Evolutionary conservation across 2,329 filamentous ascomycete species (phyloP), one percentile per base, ranked within the genome.

Genomic region (Scedosporium apiospermum): DNA sequence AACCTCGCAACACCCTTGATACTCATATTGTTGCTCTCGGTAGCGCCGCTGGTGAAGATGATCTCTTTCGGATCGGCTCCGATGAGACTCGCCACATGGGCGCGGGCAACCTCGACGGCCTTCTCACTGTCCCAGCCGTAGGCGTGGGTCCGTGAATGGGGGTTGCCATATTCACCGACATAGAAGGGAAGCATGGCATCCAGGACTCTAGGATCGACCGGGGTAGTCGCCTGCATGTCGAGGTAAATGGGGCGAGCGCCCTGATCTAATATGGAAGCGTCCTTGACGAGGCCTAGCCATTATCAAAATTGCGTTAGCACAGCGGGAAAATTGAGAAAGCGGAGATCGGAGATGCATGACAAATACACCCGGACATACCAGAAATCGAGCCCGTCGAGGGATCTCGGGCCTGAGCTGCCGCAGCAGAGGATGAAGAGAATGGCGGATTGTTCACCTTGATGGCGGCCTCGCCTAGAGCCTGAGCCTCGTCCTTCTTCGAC

Each of bases 21-120:
- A 76, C 92, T 96, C 95, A 99, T 99, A 71, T 99, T 99, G 78
- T 99, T 99, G 73, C 92, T 97, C 79, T 99, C 95, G 0, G 95
- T 99, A 16, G 95, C 95, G 62, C 95, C 95, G 70, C 93, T 97
- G 6, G 95, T 99, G 77, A 99, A 98, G 70, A 99, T 96, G 67
- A 99, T 98, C 74, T 99, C 95, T 77, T 99, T 99, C 5, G 95
- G 81, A 73, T 99, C 92, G 30, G 95, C 95, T 27, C 93, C 93
- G 67, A 99, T 95, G 62, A 99, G 83, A 46, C 82, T 82, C 3
- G 95, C 95, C 66, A 98, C 82, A 71, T 98, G 85, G 69, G 84
- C 83, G 69, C 95, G 86, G 53, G 95, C 93, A 66, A 91, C 83
- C 74, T 99, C 95, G 23, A 96, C 88, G 0, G 90, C 93, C 77